Evolutionary conservation across 2,329 filamentous ascomycete species (phyloP).

Genomic region (Delphinella strobiligena): DNA sequence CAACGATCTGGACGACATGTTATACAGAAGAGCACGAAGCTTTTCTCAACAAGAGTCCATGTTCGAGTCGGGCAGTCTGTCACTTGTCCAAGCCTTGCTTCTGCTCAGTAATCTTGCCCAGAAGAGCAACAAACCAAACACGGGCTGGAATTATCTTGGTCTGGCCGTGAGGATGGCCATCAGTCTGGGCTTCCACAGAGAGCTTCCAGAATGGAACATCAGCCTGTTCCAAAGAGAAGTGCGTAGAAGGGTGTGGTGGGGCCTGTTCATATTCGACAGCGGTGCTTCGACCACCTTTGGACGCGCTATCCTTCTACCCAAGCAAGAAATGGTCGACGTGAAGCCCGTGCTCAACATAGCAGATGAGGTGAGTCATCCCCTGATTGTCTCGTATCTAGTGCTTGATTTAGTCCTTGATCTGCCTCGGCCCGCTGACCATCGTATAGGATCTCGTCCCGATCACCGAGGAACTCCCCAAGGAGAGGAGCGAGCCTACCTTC

Average conservation of each 20-base stretch:
- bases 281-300: slow-evolving; percentile 40
- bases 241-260: slow-evolving; percentile 24
- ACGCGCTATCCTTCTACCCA: neutral
- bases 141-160: slow-evolving; percentile 37
- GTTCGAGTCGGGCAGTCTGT: slow-evolving; percentile 38
- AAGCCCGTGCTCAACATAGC: neutral
- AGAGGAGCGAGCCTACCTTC: neutral
- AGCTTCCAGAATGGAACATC: slow-evolving; percentile 36
- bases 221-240: slow-evolving; percentile 25
- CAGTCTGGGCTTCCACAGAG: slow-evolving; percentile 37
- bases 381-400: too few species aligned
- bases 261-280: slow-evolving; percentile 32
- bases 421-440: too few species aligned
- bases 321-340: neutral
- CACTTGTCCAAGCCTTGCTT: slow-evolving; percentile 34
- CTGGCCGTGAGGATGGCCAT: slow-evolving; percentile 38
- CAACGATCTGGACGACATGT: neutral
- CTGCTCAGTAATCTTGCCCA: slow-evolving; percentile 39
- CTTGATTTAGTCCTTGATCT: too few species aligned
- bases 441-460: neutral
- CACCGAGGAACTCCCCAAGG: neutral
- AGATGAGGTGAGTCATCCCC: neutral
- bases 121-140: slow-evolving; percentile 39
- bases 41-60: slow-evolving; percentile 28
- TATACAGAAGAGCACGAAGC: slow-evolving; percentile 5